Evolutionary conservation across 2,329 filamentous ascomycete genomes (phyloP).

Genomic region (Fragosphaeria purpurea): DNA sequence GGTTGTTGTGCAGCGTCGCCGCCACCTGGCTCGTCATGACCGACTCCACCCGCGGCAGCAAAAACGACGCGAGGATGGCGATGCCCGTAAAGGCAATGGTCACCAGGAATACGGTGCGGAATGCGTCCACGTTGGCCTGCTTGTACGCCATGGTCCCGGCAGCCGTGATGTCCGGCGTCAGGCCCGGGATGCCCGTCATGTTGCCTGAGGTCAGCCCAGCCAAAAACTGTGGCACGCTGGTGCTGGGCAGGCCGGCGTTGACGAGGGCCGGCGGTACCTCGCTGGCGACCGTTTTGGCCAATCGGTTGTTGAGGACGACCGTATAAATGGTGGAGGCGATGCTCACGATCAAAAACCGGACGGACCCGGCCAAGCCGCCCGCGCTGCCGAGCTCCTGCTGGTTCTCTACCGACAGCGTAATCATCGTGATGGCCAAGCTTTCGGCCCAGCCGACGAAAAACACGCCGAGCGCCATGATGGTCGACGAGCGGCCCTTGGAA

Average conservation of each 20-base stretch:
- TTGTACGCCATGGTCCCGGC: conserved; percentile 1
- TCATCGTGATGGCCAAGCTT: conserved; percentile 23
- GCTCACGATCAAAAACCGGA: conserved; percentile 23
- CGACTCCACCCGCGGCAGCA: conserved; percentile 4
- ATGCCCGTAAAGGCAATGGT: conserved; percentile 1
- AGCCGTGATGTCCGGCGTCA: neutral
- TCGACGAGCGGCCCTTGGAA: conserved; percentile 16
- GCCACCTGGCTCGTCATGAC: conserved; percentile 6
- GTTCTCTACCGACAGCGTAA: conserved; percentile 22
- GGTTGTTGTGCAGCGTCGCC: conserved; percentile 1
- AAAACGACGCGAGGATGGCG: neutral
- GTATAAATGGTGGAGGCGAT: conserved; percentile 25
- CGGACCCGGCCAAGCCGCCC: conserved; percentile 24
- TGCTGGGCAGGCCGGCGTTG: conserved; percentile 18
- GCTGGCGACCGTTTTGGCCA: conserved; percentile 19
- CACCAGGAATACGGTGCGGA: conserved; percentile 1
- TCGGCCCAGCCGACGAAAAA: conserved; percentile 27
- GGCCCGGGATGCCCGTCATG: neutral
- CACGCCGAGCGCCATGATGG: conserved; percentile 19
- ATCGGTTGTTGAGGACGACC: conserved; percentile 23
- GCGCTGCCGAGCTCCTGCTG: conserved; percentile 25
- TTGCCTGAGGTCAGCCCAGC: neutral
- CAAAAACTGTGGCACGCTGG: neutral
- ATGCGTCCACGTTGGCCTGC: neutral
- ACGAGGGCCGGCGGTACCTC: conserved; percentile 23